Conservation (phyloP, 2,329 filamentous ascomycete species). For the Aspergillaceae sp. region DNA sequence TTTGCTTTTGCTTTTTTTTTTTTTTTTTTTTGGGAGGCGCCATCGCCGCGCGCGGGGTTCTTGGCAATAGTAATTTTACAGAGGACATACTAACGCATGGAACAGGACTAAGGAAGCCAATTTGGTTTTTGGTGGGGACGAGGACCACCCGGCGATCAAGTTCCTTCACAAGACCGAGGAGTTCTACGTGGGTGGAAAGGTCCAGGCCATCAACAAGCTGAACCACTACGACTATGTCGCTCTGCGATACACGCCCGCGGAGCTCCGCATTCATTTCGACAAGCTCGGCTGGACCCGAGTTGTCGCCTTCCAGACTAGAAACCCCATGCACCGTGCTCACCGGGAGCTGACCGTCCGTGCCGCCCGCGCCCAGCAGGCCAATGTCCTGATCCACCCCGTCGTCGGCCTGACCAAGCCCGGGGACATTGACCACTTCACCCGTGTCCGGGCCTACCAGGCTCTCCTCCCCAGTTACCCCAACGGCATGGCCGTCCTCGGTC, state of each 20-base stretch:
- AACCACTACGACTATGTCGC: conserved; percentile 99
- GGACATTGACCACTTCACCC: conserved; percentile 99
- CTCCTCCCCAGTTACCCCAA: conserved; percentile 95
- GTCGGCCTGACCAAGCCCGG: conserved; percentile 97
- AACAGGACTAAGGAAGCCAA: conserved; percentile 74
- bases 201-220: conserved; percentile 88
- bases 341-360: conserved; percentile 95
- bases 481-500: conserved; percentile 94
- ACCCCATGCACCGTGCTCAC: conserved; percentile 98
- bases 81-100: conserved; percentile 4
- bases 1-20: background rate
- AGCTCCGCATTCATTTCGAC: conserved; percentile 94
- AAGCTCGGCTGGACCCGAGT: conserved; percentile 96
- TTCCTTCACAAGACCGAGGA: conserved; percentile 79
- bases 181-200: conserved; percentile 90
- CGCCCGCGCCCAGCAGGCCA: conserved; percentile 89
- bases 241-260: conserved; percentile 87
- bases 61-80: no score
- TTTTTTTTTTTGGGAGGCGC: background rate
- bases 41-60: no score
- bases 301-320: conserved; percentile 97
- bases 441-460: conserved; percentile 96
- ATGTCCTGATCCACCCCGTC: conserved; percentile 97
- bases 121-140: conserved; percentile 87
- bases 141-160: conserved; percentile 84